Evolutionary conservation across 345 rosid species (phyloP), one percentile per base, ranked within the genome.

Genomic region (Chamaenerion angustifolium): DNA sequence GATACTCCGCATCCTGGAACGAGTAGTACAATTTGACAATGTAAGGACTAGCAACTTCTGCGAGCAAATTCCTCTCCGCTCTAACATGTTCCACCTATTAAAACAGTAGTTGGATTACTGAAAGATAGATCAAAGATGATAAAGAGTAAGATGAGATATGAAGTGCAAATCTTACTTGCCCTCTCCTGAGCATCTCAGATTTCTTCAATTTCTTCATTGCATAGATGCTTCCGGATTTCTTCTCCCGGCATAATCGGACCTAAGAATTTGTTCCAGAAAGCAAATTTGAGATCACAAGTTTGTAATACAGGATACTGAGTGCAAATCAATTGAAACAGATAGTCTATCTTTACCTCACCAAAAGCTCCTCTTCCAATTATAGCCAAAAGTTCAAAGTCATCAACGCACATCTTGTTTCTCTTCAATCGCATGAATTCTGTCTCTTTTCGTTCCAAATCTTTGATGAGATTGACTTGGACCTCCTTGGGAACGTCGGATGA

Each of bases 151-250:
- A 54, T 45, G 44, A 55, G 37, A 10, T 40, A 16, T 11, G 48
- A 16, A 50, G 40, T 8, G 45, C 53, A 54, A 31, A 65, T 49
- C 61, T 72, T 71, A 89, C 97, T 90, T 89, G 97, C 60, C 97
- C 97, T 68, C 87, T 74, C 74, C 63, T 82, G 56, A 89, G 76
- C 97, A 89, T 89, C 76, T 89, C 97, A 50, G 97, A 82, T 76
- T 89, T 89, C 85, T 89, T 82, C 75, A 89, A 75, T 70, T 90
- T 90, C 77, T 90, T 90, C 98, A 90, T 90, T 46, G 98, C 98
- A 75, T 81, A 90, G 46, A 90, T 90, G 58, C 81, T 78, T 60
- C 92, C 95, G 58, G 98, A 90, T 67, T 90, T 90, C 76, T 78
- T 90, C 85, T 90, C 95, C 46, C 85, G 77, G 55, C 94, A 83